These are phyloP conservation scores for Pseudopyrenochaeta lycopersici DNA, from an alignment of 2,329 filamentous ascomycete genomes.

Conservation along the genomic window DNA sequence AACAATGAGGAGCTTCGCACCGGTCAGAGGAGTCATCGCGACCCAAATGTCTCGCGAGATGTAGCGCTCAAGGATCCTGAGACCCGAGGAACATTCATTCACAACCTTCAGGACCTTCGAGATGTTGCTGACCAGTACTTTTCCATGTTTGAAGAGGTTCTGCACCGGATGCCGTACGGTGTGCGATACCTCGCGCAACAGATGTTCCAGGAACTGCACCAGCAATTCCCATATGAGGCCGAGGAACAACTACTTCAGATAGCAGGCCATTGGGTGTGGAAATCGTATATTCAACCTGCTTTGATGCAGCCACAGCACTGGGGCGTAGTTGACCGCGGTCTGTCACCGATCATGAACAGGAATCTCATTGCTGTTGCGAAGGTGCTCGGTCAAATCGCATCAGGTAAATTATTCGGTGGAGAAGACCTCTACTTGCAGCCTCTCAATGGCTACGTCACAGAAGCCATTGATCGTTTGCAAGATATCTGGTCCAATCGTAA, in stretches of 20 bases:
- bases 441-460: conserved; percentile 87
- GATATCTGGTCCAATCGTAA: conserved; percentile 74
- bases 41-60: conserved; percentile 86
- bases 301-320: conserved; percentile 90
- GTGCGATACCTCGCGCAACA: conserved; percentile 88
- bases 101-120: conserved; percentile 89
- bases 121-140: conserved; percentile 96
- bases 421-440: conserved; percentile 97
- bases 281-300: conserved; percentile 89
- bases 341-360: conserved; percentile 91
- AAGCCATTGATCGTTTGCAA: conserved; percentile 81
- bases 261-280: conserved; percentile 92
- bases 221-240: conserved; percentile 82
- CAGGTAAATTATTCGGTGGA: conserved; percentile 88
- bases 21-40: conserved; percentile 80
- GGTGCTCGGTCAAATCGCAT: conserved; percentile 86
- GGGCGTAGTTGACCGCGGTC: conserved; percentile 87
- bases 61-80: conserved; percentile 95
- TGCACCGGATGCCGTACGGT: conserved; percentile 92
- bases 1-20: conserved; percentile 97
- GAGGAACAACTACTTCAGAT: conserved; percentile 81
- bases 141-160: conserved; percentile 77
- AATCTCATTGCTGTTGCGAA: conserved; percentile 92
- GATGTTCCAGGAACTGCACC: conserved; percentile 79
- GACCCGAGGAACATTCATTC: conserved; percentile 90